Conservation (phyloP, 768 basidiomycete genomes). For the Lentinus brumalis region DNA sequence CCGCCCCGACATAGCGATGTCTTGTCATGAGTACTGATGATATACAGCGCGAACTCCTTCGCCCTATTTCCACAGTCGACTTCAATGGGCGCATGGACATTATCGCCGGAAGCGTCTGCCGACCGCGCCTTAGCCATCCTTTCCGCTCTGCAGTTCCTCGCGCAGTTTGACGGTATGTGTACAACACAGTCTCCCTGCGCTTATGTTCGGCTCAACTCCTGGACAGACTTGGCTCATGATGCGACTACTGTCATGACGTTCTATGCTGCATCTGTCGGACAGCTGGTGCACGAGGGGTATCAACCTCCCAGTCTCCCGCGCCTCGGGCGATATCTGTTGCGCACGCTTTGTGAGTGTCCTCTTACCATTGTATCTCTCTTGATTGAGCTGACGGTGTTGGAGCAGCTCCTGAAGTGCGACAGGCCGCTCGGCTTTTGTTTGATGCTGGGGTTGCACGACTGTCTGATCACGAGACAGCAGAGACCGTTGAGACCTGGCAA, state of each 20-base stretch:
- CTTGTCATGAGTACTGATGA: neutral
- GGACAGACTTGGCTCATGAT: conserved; percentile 63
- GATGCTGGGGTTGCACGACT: conserved; percentile 71
- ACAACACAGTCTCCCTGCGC: neutral
- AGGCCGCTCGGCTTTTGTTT: conserved; percentile 76
- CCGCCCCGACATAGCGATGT: neutral
- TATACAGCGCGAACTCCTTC: conserved; percentile 39
- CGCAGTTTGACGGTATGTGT: conserved; percentile 67
- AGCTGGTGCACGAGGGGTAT: conserved; percentile 60
- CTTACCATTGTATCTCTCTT: neutral
- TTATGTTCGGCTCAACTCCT: neutral
- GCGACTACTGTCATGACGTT: conserved; percentile 79
- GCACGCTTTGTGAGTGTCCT: conserved; percentile 59
- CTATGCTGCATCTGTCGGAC: conserved; percentile 72
- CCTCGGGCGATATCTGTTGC: conserved; percentile 77
- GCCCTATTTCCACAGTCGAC: conserved; percentile 42
- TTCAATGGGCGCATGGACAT: conserved; percentile 62
- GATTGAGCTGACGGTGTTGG: neutral
- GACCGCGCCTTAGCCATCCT: conserved; percentile 67
- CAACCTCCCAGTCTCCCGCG: conserved; percentile 70
- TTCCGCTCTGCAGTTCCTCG: conserved; percentile 66
- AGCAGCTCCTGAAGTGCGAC: conserved; percentile 67
- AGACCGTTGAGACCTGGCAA: conserved; percentile 64
- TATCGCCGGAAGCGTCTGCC: conserved; percentile 73
- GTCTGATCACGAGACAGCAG: conserved; percentile 64